phyloP scores from a whole-genome alignment of 2,329 filamentous ascomycete genomes.

The Fusarium beomiforme region DNA sequence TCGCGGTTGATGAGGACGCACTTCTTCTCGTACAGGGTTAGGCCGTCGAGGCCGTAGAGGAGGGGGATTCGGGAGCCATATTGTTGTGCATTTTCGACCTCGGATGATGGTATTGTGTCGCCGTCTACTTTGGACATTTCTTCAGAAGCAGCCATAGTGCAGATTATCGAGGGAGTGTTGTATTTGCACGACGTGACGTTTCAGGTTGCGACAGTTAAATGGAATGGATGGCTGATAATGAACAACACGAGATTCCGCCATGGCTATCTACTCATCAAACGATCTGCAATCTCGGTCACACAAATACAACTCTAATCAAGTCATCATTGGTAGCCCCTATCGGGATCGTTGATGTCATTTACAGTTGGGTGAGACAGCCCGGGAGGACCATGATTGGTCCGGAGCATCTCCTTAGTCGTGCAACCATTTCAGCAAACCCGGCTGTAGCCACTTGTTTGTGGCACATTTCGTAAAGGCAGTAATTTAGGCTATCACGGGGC shows the following conservation, averaged over 20 bases:
- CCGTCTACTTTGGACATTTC: background rate
- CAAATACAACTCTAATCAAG: background rate
- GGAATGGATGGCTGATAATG: background rate
- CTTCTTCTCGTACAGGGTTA: conserved; percentile 49
- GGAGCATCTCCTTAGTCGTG: background rate
- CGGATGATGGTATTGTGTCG: background rate
- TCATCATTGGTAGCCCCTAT: background rate
- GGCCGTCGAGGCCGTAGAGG: conserved; percentile 32
- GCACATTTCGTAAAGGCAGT: background rate
- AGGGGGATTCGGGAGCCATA: background rate
- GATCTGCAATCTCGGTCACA: background rate
- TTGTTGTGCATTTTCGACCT: background rate
- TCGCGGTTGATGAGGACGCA: conserved; percentile 52
- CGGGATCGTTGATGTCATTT: conserved; percentile 29
- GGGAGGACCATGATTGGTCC: background rate
- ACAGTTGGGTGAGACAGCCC: background rate
- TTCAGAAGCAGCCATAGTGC: background rate
- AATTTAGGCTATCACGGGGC: background rate
- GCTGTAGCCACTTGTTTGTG: background rate
- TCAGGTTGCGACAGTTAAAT: background rate
- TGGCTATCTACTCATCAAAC: background rate
- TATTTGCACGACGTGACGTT: background rate
- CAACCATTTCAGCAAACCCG: background rate
- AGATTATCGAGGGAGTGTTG: background rate
- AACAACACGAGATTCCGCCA: background rate